Evolutionary conservation across 495 filamentous ascomycete genomes (phyloP).

Genomic region (Lophiostoma macrostomum): DNA sequence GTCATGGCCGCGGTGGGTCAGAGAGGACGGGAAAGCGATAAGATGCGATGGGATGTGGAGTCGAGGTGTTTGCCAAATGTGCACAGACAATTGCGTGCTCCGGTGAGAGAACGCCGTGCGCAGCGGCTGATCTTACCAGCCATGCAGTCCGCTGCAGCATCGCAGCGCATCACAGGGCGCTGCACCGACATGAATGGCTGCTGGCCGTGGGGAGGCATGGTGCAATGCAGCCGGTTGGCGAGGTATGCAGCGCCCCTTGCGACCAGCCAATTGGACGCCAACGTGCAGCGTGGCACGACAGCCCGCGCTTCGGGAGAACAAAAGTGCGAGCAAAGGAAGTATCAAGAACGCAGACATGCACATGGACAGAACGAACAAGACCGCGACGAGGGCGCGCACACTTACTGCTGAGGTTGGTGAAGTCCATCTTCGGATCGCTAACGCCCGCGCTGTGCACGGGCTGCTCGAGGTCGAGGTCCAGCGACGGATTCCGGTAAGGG

Average conservation of each 20-base stretch:
- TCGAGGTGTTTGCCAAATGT: constrained; percentile 3
- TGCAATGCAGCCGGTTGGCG: constrained; percentile 26
- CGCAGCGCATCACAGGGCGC: neutral
- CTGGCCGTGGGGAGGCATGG: constrained; percentile 17
- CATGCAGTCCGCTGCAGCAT: constrained; percentile 3
- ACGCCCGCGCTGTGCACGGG: neutral
- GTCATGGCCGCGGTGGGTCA: constrained; percentile 18
- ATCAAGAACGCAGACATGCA: neutral
- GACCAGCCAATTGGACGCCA: constrained; percentile 8
- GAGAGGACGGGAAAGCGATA: constrained; percentile 5
- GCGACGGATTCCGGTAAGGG: constrained; percentile 14
- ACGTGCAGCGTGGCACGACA: too few species aligned
- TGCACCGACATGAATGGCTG: constrained; percentile 9
- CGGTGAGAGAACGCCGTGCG: constrained; percentile 3
- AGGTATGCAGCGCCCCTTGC: constrained; percentile 17
- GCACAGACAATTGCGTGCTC: constrained; percentile 39
- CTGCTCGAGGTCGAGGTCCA: constrained; percentile 28
- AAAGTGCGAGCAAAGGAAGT: constrained; percentile 9
- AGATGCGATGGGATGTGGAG: neutral
- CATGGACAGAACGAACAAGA: neutral
- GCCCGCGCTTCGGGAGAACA: constrained; percentile 8
- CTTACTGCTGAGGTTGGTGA: constrained; percentile 39
- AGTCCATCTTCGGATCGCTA: constrained; percentile 32
- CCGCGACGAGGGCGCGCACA: constrained; percentile 5
- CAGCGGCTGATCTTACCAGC: too few species aligned